Conservation (phyloP, 768 basidiomycete genomes). For the Rhodosporidiobolus odoratus region DNA sequence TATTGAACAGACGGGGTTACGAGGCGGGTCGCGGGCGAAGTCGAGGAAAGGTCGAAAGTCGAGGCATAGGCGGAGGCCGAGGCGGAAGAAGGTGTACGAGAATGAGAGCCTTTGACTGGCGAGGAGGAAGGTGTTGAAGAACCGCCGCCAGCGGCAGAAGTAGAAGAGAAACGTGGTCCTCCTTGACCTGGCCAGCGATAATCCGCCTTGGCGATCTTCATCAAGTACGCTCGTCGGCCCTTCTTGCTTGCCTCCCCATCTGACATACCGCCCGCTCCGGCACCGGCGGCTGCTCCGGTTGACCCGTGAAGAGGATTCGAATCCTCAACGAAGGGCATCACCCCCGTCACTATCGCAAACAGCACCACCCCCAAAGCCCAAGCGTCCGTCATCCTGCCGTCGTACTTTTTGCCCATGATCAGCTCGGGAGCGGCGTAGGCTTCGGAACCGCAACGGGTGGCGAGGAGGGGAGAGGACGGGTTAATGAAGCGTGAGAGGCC, state of each 20-base stretch:
- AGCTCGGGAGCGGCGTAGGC: constrained; percentile 80
- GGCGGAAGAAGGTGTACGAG: too few relatives aligned
- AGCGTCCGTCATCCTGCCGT: constrained; percentile 76
- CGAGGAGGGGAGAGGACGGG: constrained; percentile 57
- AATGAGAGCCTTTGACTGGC: too few relatives aligned
- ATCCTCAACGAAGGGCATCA: constrained; percentile 63
- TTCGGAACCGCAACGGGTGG: constrained; percentile 80
- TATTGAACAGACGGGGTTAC: constrained; percentile 52
- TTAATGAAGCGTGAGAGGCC: constrained; percentile 81
- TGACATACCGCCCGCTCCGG: too few relatives aligned
- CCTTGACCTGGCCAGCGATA: constrained; percentile 60
- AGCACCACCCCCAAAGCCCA: constrained; percentile 89
- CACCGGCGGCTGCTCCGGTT: too few relatives aligned
- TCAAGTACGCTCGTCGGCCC: constrained; percentile 55
- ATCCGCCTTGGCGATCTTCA: constrained; percentile 74
- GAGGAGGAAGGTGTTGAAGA: not conserved
- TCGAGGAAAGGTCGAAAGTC: not conserved
- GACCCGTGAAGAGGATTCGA: too few relatives aligned
- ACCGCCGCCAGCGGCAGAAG: not conserved
- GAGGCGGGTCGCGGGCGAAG: constrained; percentile 19
- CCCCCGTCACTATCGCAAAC: constrained; percentile 65
- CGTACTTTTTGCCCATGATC: constrained; percentile 63
- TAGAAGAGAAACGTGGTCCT: not conserved
- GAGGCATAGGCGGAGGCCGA: too few relatives aligned
- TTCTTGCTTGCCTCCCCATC: constrained; percentile 2